Evolutionary conservation across 495 filamentous ascomycete species (phyloP), one percentile per base, ranked within the genome.

Genomic region (Durotheca rogersii): DNA sequence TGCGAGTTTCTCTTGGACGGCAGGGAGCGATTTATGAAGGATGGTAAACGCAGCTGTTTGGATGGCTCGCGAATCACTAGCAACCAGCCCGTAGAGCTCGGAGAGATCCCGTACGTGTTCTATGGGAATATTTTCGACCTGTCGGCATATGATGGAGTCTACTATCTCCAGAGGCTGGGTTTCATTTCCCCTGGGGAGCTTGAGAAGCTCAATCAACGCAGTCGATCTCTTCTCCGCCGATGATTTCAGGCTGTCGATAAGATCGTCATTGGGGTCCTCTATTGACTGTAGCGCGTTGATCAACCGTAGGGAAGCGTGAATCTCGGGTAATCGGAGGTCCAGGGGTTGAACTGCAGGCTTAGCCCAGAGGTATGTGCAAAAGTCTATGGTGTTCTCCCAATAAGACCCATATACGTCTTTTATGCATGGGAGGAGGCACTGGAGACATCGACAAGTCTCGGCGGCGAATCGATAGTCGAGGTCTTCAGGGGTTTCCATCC

Each of bases 21-120:
- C 76, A 1, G 89, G 88, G 18, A 99, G 81, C 34, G 84, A 79
- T 33, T 75, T 77, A 51, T 95, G 87, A 6, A 99, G 79, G 21
- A 96, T 68, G 33, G 82, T 78, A 58, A 91, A 97, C 1, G 89
- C 89, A 7, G 86, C 80, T 18, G 81, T 81, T 58, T 96, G 92
- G 1, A 96, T 78, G 18, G 80, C 65, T 18, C 77, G 76, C 6
- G 88, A 94, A 10, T 86, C 81, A 0, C 86, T 85, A 30, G 88
- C 87, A 9, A 98, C 68, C 6, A 93, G 73, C 4, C 81, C 76
- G 61, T 84, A 95, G 7, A 86, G 65, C 25, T 79, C 83, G 16
- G 76, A 77, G 12, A 82, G 58, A 23, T 86, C 78, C 12, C 76
- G 68, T 0, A 87, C 60, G 15, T 76, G 62, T 14, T 72, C 59